Percentiles rank a stretch among this genome's conserved stretches.
These are phyloP conservation scores for Cryptosporidium baileyi DNA, from an alignment of 169 alveolate genomes.

Conservation along the genomic window DNA sequence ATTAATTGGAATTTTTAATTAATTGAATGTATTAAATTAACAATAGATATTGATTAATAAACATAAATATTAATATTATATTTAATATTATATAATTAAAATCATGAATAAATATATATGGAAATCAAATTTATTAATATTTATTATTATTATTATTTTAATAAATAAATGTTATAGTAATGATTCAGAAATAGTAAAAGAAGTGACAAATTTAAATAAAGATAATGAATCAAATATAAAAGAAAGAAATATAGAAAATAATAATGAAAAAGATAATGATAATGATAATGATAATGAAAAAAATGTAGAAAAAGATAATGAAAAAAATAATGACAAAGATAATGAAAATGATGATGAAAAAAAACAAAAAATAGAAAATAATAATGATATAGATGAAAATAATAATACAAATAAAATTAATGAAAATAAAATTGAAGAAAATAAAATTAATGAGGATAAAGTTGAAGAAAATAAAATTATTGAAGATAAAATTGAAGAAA, in stretches of 20 bases:
- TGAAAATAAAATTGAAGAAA: not conserved
- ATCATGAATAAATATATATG: too few species aligned
- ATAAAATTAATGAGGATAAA: conserved; percentile 15
- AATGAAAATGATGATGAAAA: conserved; percentile 1
- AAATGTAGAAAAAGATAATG: not conserved
- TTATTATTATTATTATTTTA: not conserved
- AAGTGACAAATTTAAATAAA: too few species aligned
- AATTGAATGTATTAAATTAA: too few species aligned
- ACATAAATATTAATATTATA: too few species aligned
- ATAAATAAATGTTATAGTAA: not conserved
- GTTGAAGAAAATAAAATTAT: too few species aligned
- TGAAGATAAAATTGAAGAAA: not conserved
- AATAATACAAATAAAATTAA: not conserved
- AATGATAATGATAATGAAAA: not conserved
- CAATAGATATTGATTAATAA: too few species aligned
- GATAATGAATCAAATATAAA: too few species aligned
- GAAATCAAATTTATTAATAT: too few species aligned
- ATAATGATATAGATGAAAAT: not conserved
- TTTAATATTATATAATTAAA: too few species aligned
- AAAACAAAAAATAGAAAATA: not conserved
- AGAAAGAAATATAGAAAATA: conserved; percentile 14
- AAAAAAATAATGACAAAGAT: not conserved
- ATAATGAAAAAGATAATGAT: not conserved
- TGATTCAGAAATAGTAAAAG: not conserved
- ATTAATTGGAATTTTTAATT: too few species aligned